phyloP scores from a whole-genome alignment of 805 yeast species.

The Hanseniaspora opuntiae region DNA sequence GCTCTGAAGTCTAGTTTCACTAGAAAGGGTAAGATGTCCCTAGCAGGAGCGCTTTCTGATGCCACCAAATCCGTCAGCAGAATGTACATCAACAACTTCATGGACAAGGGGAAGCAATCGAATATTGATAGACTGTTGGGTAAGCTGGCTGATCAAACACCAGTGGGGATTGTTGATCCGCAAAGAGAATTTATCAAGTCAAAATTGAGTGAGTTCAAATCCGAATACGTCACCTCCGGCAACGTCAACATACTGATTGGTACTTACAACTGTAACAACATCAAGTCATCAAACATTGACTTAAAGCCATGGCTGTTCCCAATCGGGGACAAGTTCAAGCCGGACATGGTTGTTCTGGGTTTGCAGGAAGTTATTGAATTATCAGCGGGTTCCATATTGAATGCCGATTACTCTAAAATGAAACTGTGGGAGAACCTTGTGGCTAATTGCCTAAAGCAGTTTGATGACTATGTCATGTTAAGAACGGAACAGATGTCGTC shows the following conservation, averaged over 20 bases:
- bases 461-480: conserved; percentile 45
- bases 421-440: conserved; percentile 66
- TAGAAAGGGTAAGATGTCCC: conserved; percentile 86
- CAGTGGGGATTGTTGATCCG: conserved; percentile 76
- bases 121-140: conserved; percentile 82
- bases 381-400: conserved; percentile 79
- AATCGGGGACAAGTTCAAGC: conserved; percentile 37
- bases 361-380: conserved; percentile 89
- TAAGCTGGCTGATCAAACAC: conserved; percentile 51
- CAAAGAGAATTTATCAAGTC: conserved; percentile 69
- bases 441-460: conserved; percentile 45
- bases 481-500: conserved; percentile 70
- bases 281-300: conserved; percentile 38
- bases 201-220: conserved; percentile 33
- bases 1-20: conserved; percentile 91
- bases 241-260: conserved; percentile 61
- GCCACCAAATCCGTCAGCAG: conserved; percentile 92
- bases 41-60: conserved; percentile 94
- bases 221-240: conserved; percentile 45
- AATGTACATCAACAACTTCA: conserved; percentile 89
- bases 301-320: conserved; percentile 74
- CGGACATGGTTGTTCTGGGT: conserved; percentile 80
- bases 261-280: conserved; percentile 79
- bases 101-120: conserved; percentile 80
- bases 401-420: conserved; percentile 69